Percentiles rank a stretch among this genome's conserved stretches.
Conservation (phyloP, 257 asterid species). For the Solanum lignicaule region DNA sequence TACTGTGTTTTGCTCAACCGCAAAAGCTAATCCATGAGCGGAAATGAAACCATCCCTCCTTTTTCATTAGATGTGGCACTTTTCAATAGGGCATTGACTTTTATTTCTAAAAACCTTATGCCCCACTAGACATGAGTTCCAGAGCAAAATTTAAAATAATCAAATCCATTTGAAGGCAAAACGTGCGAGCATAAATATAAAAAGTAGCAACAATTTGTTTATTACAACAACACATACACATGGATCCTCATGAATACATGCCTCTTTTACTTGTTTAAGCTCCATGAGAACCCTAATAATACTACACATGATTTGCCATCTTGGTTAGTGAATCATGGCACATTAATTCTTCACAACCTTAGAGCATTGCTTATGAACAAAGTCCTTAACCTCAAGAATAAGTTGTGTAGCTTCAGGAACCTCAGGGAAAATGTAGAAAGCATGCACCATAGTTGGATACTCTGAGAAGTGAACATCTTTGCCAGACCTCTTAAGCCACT, state of each 20-base stretch:
- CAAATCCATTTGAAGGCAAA: background rate
- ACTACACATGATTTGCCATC: background rate
- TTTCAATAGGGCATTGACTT: too few species aligned
- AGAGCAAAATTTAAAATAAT: too few species aligned
- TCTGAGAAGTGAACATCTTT: constrained; percentile 44
- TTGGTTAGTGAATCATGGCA: background rate
- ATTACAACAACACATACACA: background rate
- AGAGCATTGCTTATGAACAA: constrained; percentile 32
- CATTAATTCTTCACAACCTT: background rate
- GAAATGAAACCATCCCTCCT: background rate
- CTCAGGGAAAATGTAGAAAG: constrained; percentile 55
- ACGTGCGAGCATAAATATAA: background rate
- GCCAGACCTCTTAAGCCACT: constrained; percentile 52
- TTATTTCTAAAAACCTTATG: background rate
- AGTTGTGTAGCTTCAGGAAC: constrained; percentile 45
- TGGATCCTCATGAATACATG: background rate
- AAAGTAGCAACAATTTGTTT: background rate
- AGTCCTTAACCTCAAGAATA: constrained; percentile 23
- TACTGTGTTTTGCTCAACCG: background rate
- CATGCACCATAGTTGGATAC: constrained; percentile 59
- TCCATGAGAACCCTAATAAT: background rate
- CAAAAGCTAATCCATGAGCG: background rate
- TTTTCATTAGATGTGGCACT: background rate
- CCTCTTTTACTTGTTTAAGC: background rate
- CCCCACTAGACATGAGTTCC: background rate